Conservation (phyloP, 768 basidiomycete species). For the Suillus spraguei region DNA sequence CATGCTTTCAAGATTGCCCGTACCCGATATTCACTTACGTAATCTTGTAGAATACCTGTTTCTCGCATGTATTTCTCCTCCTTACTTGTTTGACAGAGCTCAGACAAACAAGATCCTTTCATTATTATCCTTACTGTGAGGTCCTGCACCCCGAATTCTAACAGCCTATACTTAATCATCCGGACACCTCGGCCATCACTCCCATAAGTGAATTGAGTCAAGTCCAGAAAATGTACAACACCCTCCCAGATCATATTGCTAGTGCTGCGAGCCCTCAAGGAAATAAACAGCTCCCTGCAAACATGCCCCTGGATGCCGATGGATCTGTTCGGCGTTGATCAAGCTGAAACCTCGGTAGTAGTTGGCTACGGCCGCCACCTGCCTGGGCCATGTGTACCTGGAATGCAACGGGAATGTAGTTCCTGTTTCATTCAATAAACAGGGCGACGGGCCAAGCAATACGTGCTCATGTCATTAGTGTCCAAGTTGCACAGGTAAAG, state of each 20-base stretch:
- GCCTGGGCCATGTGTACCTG: neutral
- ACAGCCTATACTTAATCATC: too few relatives aligned
- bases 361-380: neutral
- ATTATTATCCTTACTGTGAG: too few relatives aligned
- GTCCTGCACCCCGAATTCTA: too few relatives aligned
- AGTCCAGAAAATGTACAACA: neutral
- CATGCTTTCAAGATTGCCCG: too few relatives aligned
- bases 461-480: neutral
- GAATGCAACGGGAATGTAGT: neutral
- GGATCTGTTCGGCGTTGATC: neutral
- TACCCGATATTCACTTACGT: too few relatives aligned
- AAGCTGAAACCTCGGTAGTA: neutral
- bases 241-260: neutral
- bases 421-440: neutral
- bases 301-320: neutral
- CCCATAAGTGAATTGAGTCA: neutral
- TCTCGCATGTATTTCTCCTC: too few relatives aligned
- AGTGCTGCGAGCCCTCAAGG: too few relatives aligned
- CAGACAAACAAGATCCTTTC: too few relatives aligned
- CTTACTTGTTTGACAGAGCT: too few relatives aligned
- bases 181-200: neutral
- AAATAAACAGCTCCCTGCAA: neutral
- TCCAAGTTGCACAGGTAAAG: neutral
- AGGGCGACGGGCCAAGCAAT: neutral
- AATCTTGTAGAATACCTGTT: too few relatives aligned